These are phyloP conservation scores for Cladosporium halotolerans DNA, from an alignment of 2,329 filamentous ascomycete species.

Conservation along the genomic window DNA sequence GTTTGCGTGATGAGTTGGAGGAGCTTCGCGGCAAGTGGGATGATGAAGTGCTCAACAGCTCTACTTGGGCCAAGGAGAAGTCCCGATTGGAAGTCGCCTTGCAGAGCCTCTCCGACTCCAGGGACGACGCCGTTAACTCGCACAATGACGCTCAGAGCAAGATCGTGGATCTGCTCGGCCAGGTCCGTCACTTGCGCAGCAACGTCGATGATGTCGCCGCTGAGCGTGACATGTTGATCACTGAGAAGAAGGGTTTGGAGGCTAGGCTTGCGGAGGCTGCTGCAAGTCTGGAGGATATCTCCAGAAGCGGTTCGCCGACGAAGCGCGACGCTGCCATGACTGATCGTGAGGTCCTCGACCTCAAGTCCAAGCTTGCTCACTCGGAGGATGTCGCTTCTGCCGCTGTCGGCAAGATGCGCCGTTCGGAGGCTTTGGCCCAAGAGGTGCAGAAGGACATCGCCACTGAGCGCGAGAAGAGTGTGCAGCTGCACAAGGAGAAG, in stretches of 20 bases:
- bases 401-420: constrained; percentile 93
- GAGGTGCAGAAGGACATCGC: constrained; percentile 93
- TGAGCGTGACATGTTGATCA: constrained; percentile 75
- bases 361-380: constrained; percentile 82
- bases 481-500: constrained; percentile 83
- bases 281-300: constrained; percentile 77
- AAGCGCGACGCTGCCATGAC: constrained; percentile 83
- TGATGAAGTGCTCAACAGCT: constrained; percentile 93
- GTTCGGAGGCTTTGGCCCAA: constrained; percentile 76
- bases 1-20: constrained; percentile 91
- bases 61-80: constrained; percentile 98
- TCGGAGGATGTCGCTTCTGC: constrained; percentile 89
- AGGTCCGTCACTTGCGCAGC: constrained; percentile 76
- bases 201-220: constrained; percentile 78
- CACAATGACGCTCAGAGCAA: constrained; percentile 94
- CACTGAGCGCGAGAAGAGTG: constrained; percentile 73
- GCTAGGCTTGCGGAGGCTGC: constrained; percentile 79
- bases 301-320: constrained; percentile 71
- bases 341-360: constrained; percentile 81
- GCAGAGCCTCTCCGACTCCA: constrained; percentile 80
- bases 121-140: constrained; percentile 85
- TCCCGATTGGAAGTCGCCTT: constrained; percentile 82
- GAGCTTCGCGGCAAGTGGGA: constrained; percentile 96
- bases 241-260: constrained; percentile 88
- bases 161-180: constrained; percentile 81